These are phyloP conservation scores for Talaromyces sp. DNA, from an alignment of 2,329 filamentous ascomycete species.

Conservation along the genomic window DNA sequence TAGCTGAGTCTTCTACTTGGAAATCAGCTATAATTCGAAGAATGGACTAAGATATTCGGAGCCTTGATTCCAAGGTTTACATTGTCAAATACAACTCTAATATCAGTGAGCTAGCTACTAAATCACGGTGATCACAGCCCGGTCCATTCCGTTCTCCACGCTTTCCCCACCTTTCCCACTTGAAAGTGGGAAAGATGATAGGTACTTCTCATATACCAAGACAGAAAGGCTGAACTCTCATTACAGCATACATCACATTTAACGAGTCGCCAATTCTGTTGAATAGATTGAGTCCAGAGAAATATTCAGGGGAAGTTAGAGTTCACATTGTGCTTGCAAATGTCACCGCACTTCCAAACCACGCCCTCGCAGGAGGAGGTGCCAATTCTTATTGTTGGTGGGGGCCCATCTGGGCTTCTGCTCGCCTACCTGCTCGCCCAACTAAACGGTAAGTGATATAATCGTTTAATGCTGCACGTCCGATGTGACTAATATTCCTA, in stretches of 20 bases:
- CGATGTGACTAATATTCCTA: neutral
- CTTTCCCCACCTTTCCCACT: conserved; percentile 4
- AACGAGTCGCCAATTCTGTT: neutral
- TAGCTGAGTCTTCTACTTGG: too few relatives aligned
- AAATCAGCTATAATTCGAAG: too few relatives aligned
- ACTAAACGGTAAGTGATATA: conserved; percentile 26
- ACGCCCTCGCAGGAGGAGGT: conserved; percentile 2
- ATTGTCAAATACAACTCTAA: too few relatives aligned
- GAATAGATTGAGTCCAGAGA: neutral
- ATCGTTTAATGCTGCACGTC: neutral
- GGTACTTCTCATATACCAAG: too few relatives aligned
- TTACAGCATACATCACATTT: neutral
- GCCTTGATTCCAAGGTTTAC: too few relatives aligned
- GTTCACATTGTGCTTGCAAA: neutral
- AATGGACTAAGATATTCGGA: too few relatives aligned
- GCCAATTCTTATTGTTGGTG: conserved; percentile 37
- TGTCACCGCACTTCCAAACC: conserved; percentile 3
- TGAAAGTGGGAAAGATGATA: neutral
- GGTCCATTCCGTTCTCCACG: neutral
- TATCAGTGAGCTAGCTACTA: too few relatives aligned
- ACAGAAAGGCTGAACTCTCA: too few relatives aligned
- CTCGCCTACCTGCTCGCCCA: conserved; percentile 38
- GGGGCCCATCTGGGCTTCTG: conserved; percentile 41
- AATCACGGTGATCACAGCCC: too few relatives aligned
- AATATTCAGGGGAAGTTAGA: neutral